Conservation (phyloP, 176 grass and related monocot genomes). For the Puya raimondii region DNA sequence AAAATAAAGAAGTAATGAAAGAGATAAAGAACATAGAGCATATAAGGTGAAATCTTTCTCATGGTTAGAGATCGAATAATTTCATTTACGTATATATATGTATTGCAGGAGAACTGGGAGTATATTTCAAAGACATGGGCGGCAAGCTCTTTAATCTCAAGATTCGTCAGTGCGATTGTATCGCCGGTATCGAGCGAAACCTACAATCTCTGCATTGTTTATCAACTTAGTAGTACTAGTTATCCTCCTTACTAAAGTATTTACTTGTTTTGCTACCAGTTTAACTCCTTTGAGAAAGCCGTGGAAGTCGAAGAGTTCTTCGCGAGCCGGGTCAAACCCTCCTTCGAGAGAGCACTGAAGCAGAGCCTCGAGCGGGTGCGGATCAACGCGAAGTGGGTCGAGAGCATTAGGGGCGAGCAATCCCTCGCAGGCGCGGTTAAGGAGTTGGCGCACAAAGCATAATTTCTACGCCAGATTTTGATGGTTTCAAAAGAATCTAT, state of each 20-base stretch:
- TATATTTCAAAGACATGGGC: slow-evolving; percentile 47
- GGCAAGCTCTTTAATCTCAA: slow-evolving; percentile 14
- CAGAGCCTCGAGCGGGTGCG: slow-evolving; percentile 57
- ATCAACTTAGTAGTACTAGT: background rate
- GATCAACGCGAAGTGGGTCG: slow-evolving; percentile 50
- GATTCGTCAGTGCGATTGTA: slow-evolving; percentile 29
- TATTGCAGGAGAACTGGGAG: slow-evolving; percentile 57
- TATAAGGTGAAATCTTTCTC: background rate
- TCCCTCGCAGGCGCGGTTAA: slow-evolving; percentile 37
- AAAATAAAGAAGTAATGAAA: background rate
- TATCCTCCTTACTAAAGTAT: slow-evolving; percentile 3
- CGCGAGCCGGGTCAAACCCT: slow-evolving; percentile 31
- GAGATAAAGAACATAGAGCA: background rate
- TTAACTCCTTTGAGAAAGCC: slow-evolving; percentile 49
- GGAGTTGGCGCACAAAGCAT: slow-evolving; percentile 29
- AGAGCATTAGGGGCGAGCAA: slow-evolving; percentile 40
- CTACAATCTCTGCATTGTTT: background rate
- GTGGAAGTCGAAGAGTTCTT: slow-evolving; percentile 59
- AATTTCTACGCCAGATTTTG: background rate
- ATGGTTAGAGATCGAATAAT: slow-evolving; percentile 3
- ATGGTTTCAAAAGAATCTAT: background rate
- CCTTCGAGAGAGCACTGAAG: slow-evolving; percentile 54
- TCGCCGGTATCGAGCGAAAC: slow-evolving; percentile 25
- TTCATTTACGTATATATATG: background rate
- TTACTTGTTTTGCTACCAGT: slow-evolving; percentile 34